Evolutionary conservation across 202 grass and related monocot species (phyloP).

Genomic region (Carex arenaria): DNA sequence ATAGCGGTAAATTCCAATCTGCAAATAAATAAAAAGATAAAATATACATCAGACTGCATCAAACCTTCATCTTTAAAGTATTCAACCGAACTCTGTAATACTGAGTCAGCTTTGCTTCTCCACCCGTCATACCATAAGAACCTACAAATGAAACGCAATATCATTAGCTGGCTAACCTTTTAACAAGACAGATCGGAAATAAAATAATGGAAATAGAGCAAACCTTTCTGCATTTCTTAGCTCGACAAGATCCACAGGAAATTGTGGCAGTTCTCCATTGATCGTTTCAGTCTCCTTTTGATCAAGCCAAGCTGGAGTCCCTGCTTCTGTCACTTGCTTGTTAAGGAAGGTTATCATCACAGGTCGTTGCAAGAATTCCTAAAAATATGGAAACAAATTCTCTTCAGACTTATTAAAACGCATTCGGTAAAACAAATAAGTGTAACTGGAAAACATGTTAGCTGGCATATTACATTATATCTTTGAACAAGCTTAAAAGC

Average conservation of each 20-base stretch:
- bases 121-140: constrained; percentile 37
- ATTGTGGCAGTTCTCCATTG: constrained; percentile 25
- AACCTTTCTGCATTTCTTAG: constrained; percentile 34
- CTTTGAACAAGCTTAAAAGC: constrained; percentile 52
- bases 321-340: constrained; percentile 41
- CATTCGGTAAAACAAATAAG: not conserved
- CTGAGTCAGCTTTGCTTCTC: constrained; percentile 25
- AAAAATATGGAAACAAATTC: constrained; percentile 17
- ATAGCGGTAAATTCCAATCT: not conserved
- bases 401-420: not conserved
- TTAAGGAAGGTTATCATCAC: constrained; percentile 53
- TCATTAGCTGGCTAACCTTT: not conserved
- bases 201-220: not conserved
- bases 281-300: constrained; percentile 25
- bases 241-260: constrained; percentile 29
- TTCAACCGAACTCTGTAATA: constrained; percentile 16
- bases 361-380: constrained; percentile 57
- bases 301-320: constrained; percentile 43
- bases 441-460: not conserved
- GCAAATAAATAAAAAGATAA: not conserved
- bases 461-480: constrained; percentile 55
- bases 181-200: not conserved
- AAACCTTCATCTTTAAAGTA: constrained; percentile 23
- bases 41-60: not conserved
- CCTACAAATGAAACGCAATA: constrained; percentile 22